Base-by-base conservation (phyloP, 2,329 filamentous ascomycete genomes). In the Phialemoniopsis sp. region DNA sequence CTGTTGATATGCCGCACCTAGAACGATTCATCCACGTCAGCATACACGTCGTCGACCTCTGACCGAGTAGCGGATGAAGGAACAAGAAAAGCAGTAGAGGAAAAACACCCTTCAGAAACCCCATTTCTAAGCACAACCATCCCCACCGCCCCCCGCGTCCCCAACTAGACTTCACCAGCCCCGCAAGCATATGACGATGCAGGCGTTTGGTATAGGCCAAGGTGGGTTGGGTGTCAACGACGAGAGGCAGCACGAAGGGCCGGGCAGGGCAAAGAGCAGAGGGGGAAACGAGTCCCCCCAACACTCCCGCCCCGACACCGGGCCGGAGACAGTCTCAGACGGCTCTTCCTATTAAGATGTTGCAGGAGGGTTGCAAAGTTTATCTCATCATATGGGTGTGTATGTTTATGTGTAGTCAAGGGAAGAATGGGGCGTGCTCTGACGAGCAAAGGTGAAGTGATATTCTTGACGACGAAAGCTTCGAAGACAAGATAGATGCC, bases 321-420 rank as follows among this genome's bases (percentile, higher is more conserved):
- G 21, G 21, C 21, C 46, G 46, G 45, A 43, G 49, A 47, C 46
- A 48, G 56, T 58, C 60, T 65, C 60, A 65, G 58, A 65, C 61
- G 62, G 62, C 62, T 65, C 62, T 65, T 65, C 62, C 62, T 64
- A 59, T 49, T 49, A 42, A 42, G 43, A 52, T 45, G 55, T 57
- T 54, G 55, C 21, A 26, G 21, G 21, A 26, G 21, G 21, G 53
- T 51, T 54, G 52, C 53, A 47, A 42, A 55, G 40, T 50, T 64
- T 59, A 65, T 26, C 21, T 64, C 60, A 63, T 63, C 39, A 45
- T 42, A 44, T 32, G 41, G n/a, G 21, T 29, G 19, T 33, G 30
- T 34, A 35, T 17, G 37, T 29, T 14, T 36, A 26, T 7, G 30
- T 26, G 29, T n/a, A 12, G 12, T 8, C 28, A 19, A 4, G 13